Percentiles rank a stretch among this genome's conserved stretches.
phyloP scores from a whole-genome alignment of 306 rosid genomes.

The Rosa lucieae region DNA sequence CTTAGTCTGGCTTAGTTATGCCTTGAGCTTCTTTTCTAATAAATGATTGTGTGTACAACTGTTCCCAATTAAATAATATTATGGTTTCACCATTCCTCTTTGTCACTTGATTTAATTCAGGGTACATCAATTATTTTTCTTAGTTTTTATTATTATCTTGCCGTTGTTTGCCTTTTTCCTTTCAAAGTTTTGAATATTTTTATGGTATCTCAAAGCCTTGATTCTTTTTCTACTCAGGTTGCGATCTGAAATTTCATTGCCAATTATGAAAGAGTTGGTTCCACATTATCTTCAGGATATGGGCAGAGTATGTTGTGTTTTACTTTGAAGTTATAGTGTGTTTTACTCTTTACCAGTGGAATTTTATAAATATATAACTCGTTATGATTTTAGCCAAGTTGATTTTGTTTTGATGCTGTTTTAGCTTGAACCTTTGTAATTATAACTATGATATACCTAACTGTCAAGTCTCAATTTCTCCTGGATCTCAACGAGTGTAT shows the following conservation, averaged over 20 bases:
- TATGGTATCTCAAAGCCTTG: slow-evolving; percentile 23
- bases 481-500: neutral
- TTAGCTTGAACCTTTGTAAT: neutral
- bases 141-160: slow-evolving; percentile 6
- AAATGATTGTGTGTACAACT: neutral
- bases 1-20: neutral
- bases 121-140: neutral
- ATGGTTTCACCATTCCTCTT: neutral
- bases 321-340: neutral
- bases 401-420: neutral
- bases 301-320: slow-evolving; percentile 62
- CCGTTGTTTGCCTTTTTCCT: neutral
- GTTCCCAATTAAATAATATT: neutral
- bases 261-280: slow-evolving; percentile 89
- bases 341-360: neutral
- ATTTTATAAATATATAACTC: neutral
- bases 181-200: neutral
- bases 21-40: neutral
- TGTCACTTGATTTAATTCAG: neutral
- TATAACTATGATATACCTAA: neutral
- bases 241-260: slow-evolving; percentile 90
- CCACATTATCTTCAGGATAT: slow-evolving; percentile 97
- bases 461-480: neutral
- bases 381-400: neutral
- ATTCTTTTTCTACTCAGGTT: slow-evolving; percentile 55